Evolutionary conservation across 176 grass and related monocot species (phyloP), one percentile per base, ranked within the genome.

Genomic region (Musa troglodytarum): DNA sequence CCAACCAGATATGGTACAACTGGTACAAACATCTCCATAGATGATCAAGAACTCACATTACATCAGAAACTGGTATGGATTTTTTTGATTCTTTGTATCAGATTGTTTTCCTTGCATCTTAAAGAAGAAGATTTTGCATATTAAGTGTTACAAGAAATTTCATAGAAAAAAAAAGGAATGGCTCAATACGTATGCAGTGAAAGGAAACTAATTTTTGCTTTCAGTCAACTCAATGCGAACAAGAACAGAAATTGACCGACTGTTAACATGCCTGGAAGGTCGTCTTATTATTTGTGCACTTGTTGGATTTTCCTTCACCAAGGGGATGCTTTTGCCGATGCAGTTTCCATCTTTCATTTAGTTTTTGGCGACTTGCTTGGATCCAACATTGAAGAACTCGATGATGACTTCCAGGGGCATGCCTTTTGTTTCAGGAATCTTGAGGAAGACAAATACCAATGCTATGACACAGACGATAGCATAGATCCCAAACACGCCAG

Each of bases 361-460:
- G 16, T 50, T 17, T 52, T 26, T 55, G 52, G 50, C 23, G 16
- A 55, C 10, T 59, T 51, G 74, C 28, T 80, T 85, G 0, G 88
- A 76, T 11, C 86, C 87, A 9, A 97, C 79, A 63, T 83, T 88
- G 86, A 97, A 93, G 86, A 93, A 93, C 29, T 97, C 90, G 52
- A 75, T 90, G 74, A 92, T 96, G 65, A 92, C 89, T 79, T 96
- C 93, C 11, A 90, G 87, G 24, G 93, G 89, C 19, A 92, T 82
- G 1, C 87, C 90, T 75, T 93, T 93, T 9, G 93, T 97, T 87
- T 97, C 90, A 4, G 93, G 93, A 73, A 97, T 83, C 71, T 77
- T 65, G 21, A 97, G 82, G 34, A 83, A 83, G 11, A 92, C 87
- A 77, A 96, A 92, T 0, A 17, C 81, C 0, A 96, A 85, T 8